phyloP scores from a whole-genome alignment of 2,329 filamentous ascomycete species.

The Venturia asperata region DNA sequence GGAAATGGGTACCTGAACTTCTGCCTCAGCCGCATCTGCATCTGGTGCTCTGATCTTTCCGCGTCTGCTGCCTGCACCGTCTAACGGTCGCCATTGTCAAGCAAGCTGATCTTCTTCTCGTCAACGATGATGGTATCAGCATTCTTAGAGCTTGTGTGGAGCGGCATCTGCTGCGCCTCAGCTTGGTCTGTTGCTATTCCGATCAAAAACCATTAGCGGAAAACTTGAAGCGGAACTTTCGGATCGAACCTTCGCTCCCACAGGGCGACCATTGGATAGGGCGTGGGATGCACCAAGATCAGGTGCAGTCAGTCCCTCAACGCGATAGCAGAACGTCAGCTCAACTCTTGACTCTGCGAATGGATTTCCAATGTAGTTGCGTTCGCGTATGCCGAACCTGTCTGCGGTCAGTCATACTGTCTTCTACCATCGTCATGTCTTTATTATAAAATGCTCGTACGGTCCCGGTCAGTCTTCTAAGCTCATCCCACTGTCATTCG shows the following conservation, averaged over 20 bases:
- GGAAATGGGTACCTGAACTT: not conserved
- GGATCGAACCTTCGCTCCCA: not conserved
- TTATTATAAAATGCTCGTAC: slow-evolving; percentile 3
- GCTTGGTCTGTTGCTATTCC: slow-evolving; percentile 1
- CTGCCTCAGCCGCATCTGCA: not conserved
- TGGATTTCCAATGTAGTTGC: not conserved
- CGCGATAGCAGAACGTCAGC: slow-evolving; percentile 6
- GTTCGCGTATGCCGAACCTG: not conserved
- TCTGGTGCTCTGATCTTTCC: not conserved
- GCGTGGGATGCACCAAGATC: not conserved
- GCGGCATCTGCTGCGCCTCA: not conserved
- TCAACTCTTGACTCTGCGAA: slow-evolving; percentile 7
- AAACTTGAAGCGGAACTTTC: slow-evolving; percentile 7
- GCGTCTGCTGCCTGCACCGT: slow-evolving; percentile 1
- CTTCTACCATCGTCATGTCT: slow-evolving; percentile 7
- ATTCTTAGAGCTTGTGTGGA: slow-evolving; percentile 7
- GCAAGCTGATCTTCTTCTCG: slow-evolving; percentile 5
- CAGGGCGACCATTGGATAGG: not conserved
- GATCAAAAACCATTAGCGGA: slow-evolving; percentile 6
- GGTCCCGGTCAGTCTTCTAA: not conserved
- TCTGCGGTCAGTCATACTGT: not conserved
- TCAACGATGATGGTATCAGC: not conserved
- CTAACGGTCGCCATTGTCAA: not conserved
- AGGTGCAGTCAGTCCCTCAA: not conserved
- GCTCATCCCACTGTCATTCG: slow-evolving; percentile 10